These are phyloP conservation scores for Lactuca saligna DNA, from an alignment of 129 eudicot genomes.

Conservation along the genomic window DNA sequence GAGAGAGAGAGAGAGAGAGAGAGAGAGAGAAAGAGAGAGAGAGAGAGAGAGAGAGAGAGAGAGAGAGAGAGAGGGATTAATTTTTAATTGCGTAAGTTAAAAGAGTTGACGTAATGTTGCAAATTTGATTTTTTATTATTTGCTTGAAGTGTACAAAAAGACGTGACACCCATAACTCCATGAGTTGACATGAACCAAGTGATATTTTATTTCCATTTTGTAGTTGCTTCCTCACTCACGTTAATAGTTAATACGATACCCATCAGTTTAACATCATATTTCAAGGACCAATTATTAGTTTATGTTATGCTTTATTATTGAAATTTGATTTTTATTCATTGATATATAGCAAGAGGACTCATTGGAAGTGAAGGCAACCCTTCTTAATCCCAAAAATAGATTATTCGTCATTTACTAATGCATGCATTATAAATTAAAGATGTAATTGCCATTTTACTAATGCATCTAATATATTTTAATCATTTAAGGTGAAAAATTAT, in stretches of 20 bases:
- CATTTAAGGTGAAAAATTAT: too few species aligned
- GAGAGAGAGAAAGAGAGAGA: too few species aligned
- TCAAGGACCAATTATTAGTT: background rate
- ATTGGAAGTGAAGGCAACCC: background rate
- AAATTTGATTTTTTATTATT: background rate
- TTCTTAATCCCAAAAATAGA: background rate
- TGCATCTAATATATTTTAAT: too few species aligned
- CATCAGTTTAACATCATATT: background rate
- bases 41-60: too few species aligned
- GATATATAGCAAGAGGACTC: background rate
- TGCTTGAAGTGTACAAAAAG: slow-evolving; percentile 13
- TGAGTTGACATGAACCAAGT: slow-evolving; percentile 22
- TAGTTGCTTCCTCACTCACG: background rate
- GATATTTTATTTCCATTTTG: slow-evolving; percentile 10
- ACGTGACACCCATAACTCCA: slow-evolving; percentile 3
- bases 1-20: too few species aligned
- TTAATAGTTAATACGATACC: too few species aligned
- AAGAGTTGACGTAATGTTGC: background rate
- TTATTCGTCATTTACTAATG: too few species aligned
- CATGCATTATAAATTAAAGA: too few species aligned
- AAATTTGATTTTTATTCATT: too few species aligned
- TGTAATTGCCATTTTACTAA: too few species aligned
- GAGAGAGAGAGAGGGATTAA: background rate
- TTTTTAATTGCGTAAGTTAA: background rate
- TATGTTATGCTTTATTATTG: background rate